Base-by-base conservation (phyloP, 768 basidiomycete species). In the Macrolepiota fuliginosa region DNA sequence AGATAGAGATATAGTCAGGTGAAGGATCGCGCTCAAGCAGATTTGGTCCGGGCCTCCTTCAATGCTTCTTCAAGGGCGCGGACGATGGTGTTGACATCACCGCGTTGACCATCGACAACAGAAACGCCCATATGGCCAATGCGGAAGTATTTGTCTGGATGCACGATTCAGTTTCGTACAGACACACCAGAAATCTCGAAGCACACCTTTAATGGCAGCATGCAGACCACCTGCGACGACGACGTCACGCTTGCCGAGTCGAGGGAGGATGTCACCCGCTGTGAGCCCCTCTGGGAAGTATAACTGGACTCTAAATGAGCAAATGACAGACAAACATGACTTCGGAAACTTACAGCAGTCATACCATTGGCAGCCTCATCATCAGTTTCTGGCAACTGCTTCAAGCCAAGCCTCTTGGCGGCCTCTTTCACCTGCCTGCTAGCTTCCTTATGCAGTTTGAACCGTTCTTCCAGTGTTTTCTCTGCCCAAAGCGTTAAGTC, bases 101-200 rank as follows among this genome's bases (percentile, higher is more conserved):
- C 88, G 56, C 94, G 81, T 60, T 81, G 67, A 24, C 76, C 56
- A 62, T 94, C 85, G 6, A 90, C 87, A 22, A 84, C 95, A n/a
- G 89, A 87, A 59, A 89, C 72, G 54, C 96, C 96, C 94, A 98
- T 96, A 72, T 97, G 96, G 83, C 94, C 95, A 57, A 97, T 87
- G 54, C 95, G 89, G 88, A 96, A 94, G 74, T 96, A 96, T 69
- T 87, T 89, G 69, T 90, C 90, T 91, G 64, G 25, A 64, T 19
- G 29, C 22, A 46, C 25, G 7, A 19, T 17, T 45, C 42, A 45
- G 42, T 7, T 1, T n/a, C 15, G 19, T 5, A 45, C n/a, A 9
- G 40, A 45, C 17, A 45, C 29, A n/a, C n/a, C 42, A 45, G 15
- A 19, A 19, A 22, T 17, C 19, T 45, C 4, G n/a, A 19, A 19